These are phyloP conservation scores for Teratosphaeria viscida DNA, from an alignment of 2,329 filamentous ascomycete genomes.

Conservation along the genomic window DNA sequence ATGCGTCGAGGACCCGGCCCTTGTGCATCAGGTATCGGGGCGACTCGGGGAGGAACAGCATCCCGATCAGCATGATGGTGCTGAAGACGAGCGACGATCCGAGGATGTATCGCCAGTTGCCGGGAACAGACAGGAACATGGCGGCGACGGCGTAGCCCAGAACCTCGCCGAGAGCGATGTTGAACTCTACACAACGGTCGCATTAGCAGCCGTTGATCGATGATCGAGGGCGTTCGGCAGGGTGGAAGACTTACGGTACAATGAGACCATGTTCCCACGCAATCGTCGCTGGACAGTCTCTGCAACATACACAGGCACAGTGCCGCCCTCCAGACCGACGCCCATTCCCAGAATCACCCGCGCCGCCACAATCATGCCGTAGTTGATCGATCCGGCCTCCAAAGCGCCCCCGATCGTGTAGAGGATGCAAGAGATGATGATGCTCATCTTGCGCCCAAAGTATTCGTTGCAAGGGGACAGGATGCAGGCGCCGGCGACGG, in stretches of 20 bases:
- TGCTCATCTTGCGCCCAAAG: slow-evolving; percentile 56
- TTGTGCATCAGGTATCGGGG: slow-evolving; percentile 64
- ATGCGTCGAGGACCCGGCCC: slow-evolving; percentile 48
- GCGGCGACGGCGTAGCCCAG: slow-evolving; percentile 63
- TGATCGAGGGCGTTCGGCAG: not conserved
- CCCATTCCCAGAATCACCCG: slow-evolving; percentile 60
- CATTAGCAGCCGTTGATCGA: not conserved
- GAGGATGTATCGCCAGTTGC: slow-evolving; percentile 65
- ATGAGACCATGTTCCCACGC: slow-evolving; percentile 60
- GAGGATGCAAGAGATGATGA: slow-evolving; percentile 57
- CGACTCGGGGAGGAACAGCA: slow-evolving; percentile 61
- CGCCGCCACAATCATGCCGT: slow-evolving; percentile 59
- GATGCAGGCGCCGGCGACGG: slow-evolving; percentile 58
- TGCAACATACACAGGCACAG: slow-evolving; percentile 64
- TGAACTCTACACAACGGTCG: slow-evolving; percentile 41
- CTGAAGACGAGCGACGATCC: slow-evolving; percentile 63
- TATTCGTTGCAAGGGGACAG: slow-evolving; percentile 58
- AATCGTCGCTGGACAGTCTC: slow-evolving; percentile 58
- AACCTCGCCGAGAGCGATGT: slow-evolving; percentile 65
- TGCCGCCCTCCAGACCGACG: slow-evolving; percentile 63
- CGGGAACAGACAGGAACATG: slow-evolving; percentile 58
- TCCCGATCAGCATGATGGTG: slow-evolving; percentile 46
- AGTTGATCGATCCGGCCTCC: slow-evolving; percentile 57
- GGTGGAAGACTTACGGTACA: slow-evolving; percentile 40
- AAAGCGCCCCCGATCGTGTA: slow-evolving; percentile 62